Base-by-base conservation (phyloP, 2,329 filamentous ascomycete species). In the Seiridium cupressi region DNA sequence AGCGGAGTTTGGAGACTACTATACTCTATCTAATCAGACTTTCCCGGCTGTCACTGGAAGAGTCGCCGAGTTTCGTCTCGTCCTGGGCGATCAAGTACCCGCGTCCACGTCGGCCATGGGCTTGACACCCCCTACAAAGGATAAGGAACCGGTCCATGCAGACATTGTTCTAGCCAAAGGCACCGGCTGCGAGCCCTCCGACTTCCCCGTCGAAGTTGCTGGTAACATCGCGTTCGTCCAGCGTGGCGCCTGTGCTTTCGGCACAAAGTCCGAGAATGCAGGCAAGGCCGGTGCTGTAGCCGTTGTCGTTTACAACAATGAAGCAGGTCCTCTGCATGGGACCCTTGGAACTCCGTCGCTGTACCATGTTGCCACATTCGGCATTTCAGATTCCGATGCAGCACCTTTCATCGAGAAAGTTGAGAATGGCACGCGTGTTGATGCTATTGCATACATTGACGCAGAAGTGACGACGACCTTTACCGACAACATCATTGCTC, bases 221-320 rank as follows among this genome's bases (percentile, higher is more conserved):
- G 89, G 86, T 55, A 85, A 85, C 60, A 88, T 95, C 61, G 90
- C 89, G 8, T 79, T 95, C 44, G 82, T 95, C 64, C 79, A 81
- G 36, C 87, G 91, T 59, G 91, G 91, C 57, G 79, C 75, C 1
- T 95, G 91, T 70, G 66, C 85, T 6, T 95, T 94, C 66, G 89
- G 87, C 9, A 74, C 81, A 61, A 95, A 95, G 77, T 89, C 89
- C 1, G 81, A 81, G 57, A 76, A 84, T 11, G 90, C 91, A 5
- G 89, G 87, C 47, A 80, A 78, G 54, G 89, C 89, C 1, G 89
- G 90, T 26, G 91, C 91, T 4, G 73, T 85, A 3, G 91, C 87
- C 1, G 89, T 88, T 1, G 76, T 95, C 11, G 80, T 95, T 55
- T 93, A 91, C 76, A 92, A 94, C 78, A 89, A 88, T 65, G 85